phyloP scores from a whole-genome alignment of 2,329 filamentous ascomycete species.

The Fusarium guadeloupense region DNA sequence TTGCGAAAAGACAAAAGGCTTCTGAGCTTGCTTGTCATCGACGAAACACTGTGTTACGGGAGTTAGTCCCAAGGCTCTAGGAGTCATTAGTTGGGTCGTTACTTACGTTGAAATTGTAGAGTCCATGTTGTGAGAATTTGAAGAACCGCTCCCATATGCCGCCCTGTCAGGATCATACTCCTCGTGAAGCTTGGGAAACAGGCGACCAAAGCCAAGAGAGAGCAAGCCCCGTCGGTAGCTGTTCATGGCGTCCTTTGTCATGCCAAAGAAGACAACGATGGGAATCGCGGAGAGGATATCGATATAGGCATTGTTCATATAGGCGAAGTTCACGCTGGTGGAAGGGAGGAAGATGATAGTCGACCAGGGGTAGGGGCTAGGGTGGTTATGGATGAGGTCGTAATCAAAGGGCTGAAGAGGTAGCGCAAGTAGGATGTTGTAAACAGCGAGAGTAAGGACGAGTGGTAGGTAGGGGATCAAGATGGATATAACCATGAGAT shows the following conservation, averaged over 20 bases:
- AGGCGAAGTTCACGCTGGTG: conserved; percentile 49
- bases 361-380: conserved; percentile 55
- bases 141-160: conserved; percentile 28
- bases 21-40: conserved; percentile 34
- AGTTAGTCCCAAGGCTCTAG: neutral
- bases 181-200: conserved; percentile 54
- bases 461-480: conserved; percentile 62
- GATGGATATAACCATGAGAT: conserved; percentile 63
- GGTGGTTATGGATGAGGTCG: conserved; percentile 52
- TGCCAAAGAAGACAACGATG: conserved; percentile 65
- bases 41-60: conserved; percentile 11
- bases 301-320: conserved; percentile 60
- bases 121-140: conserved; percentile 35
- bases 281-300: conserved; percentile 57
- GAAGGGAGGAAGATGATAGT: conserved; percentile 58
- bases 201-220: conserved; percentile 52
- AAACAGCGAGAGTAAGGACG: conserved; percentile 51
- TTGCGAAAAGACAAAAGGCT: conserved; percentile 34
- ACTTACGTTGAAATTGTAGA: conserved; percentile 39
- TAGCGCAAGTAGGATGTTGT: conserved; percentile 51
- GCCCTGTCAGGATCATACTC: conserved; percentile 52
- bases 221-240: conserved; percentile 56
- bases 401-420: conserved; percentile 53
- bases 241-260: conserved; percentile 62
- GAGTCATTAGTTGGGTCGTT: too few relatives aligned